Evolutionary conservation across 768 basidiomycete species (phyloP).

Genomic region (Collybia mongolica): DNA sequence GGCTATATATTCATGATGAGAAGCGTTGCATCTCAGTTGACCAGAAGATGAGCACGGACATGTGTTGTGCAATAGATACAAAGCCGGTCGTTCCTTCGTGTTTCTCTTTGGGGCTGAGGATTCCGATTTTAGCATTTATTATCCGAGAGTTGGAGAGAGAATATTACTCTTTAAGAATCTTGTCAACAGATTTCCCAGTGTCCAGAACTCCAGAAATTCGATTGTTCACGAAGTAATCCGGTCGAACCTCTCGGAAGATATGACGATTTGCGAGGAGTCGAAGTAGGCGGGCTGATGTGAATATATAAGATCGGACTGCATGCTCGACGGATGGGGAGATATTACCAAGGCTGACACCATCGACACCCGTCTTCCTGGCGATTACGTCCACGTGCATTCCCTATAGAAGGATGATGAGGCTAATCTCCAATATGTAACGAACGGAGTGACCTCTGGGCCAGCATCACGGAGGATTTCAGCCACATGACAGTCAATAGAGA

Average conservation of each 20-base stretch:
- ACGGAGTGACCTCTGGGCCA: constrained; percentile 22
- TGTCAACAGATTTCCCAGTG: constrained; percentile 25
- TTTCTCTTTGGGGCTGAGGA: constrained; percentile 11
- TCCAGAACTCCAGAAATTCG: constrained; percentile 30
- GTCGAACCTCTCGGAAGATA: constrained; percentile 30
- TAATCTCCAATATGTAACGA: not conserved
- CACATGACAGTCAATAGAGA: constrained; percentile 27
- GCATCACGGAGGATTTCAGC: constrained; percentile 34
- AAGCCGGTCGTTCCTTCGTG: not conserved
- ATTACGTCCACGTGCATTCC: not conserved
- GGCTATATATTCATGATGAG: constrained; percentile 3
- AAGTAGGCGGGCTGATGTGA: constrained; percentile 23
- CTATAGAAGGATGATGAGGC: not conserved
- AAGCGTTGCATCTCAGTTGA: too few species aligned
- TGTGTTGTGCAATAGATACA: not conserved
- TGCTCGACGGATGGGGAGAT: not conserved
- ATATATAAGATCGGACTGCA: not conserved
- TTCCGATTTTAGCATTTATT: not conserved
- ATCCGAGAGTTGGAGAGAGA: not conserved
- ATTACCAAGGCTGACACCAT: constrained; percentile 17
- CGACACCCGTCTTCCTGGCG: constrained; percentile 23
- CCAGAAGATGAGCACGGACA: not conserved
- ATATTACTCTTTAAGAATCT: constrained; percentile 21
- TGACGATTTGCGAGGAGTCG: constrained; percentile 32
- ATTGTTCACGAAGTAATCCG: constrained; percentile 34